Evolutionary conservation across 2,329 filamentous ascomycete genomes (phyloP).

Genomic region (Hypoxylon rubiginosum): DNA sequence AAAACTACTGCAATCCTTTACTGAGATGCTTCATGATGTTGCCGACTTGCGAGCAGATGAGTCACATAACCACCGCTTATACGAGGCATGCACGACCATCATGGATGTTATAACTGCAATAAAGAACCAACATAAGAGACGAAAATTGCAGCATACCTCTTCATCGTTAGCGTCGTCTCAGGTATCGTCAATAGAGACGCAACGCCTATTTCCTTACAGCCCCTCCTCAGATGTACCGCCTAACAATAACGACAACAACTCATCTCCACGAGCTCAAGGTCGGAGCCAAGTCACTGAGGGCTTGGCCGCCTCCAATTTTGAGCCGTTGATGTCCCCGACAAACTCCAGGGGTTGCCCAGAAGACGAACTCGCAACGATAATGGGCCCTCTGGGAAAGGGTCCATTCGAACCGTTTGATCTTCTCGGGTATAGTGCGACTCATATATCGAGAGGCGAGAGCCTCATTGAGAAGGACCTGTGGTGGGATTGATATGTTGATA

Average conservation of each 20-base stretch:
- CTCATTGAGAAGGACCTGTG: conserved; percentile 22
- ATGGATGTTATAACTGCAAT: conserved; percentile 10
- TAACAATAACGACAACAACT: background rate
- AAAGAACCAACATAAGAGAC: conserved; percentile 15
- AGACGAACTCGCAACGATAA: conserved; percentile 20
- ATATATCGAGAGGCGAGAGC: conserved; percentile 14
- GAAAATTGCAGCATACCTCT: conserved; percentile 16
- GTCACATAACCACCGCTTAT: conserved; percentile 17
- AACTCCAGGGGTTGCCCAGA: conserved; percentile 21
- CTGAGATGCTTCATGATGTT: conserved; percentile 22
- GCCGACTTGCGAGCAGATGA: conserved; percentile 17
- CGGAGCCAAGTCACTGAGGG: background rate
- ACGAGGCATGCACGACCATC: conserved; percentile 14
- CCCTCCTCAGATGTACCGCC: conserved; percentile 1
- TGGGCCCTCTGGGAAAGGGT: conserved; percentile 15
- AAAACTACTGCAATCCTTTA: conserved; percentile 21
- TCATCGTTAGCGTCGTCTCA: conserved; percentile 7
- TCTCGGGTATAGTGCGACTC: conserved; percentile 14
- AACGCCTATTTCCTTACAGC: conserved; percentile 6
- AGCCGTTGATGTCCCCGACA: conserved; percentile 18
- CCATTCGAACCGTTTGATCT: conserved; percentile 26
- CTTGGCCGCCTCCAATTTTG: conserved; percentile 5
- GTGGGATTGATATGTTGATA: conserved; percentile 20
- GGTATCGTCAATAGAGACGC: background rate
- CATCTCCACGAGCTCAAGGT: background rate